Evolutionary conservation across 2,329 filamentous ascomycete species (phyloP), one percentile per base, ranked within the genome.

Genomic region (Tympanopsis confertula): DNA sequence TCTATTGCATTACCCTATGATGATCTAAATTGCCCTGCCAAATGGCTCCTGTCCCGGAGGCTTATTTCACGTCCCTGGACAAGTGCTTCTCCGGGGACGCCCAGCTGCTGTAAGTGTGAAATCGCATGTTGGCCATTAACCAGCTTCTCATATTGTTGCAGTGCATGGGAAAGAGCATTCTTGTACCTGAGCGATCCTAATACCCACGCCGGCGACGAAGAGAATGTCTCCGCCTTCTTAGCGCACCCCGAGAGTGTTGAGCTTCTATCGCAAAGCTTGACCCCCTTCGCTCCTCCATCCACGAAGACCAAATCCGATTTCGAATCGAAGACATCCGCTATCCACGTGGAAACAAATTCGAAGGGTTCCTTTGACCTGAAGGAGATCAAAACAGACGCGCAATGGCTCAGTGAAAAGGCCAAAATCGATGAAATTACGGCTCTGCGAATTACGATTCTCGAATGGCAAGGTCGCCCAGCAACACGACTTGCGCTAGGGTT

Each of bases 61-160:
- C 30, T 15, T 33, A 33, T 33, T 33, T 33, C 15, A 10, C 30
- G 30, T 33, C 30, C 30, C 30, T 33, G 30, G 30, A 33, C 30
- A 33, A 33, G 30, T 33, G 30, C 30, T 33, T 33, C 30, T 33
- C 30, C 15, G 30, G 30, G 30, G 30, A 33, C 30, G 30, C 17
- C 30, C 30, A 33, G 15, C 30, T 33, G 7, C 15, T 33, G 30
- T 33, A 33, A 7, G 30, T n/a, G n/a, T n/a, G n/a, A n/a, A n/a
- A n/a, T n/a, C n/a, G n/a, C n/a, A n/a, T n/a, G n/a, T n/a, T n/a
- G n/a, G n/a, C n/a, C n/a, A n/a, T n/a, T n/a, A n/a, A n/a, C n/a
- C n/a, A n/a, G n/a, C n/a, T n/a, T n/a, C n/a, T n/a, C 15, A 33
- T 18, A 33, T 33, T 33, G 12, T 18, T 17, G 7, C 15, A 33